phyloP scores from a whole-genome alignment of 306 rosid genomes.

The Pyrus bretschneideri region DNA sequence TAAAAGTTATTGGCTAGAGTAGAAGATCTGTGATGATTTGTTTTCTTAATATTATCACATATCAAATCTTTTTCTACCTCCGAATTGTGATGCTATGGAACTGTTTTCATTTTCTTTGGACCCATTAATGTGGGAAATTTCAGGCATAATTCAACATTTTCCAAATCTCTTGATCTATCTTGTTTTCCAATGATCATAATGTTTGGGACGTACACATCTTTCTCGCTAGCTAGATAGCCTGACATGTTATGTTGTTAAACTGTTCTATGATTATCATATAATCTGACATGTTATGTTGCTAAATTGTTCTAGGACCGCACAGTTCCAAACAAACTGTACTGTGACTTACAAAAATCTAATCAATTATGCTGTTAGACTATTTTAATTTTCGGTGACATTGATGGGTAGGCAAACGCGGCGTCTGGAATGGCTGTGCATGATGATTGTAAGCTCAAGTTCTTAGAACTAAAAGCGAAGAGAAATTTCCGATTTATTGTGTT shows the following conservation, averaged over 20 bases:
- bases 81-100: not conserved
- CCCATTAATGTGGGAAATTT: not conserved
- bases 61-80: not conserved
- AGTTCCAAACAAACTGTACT: not conserved
- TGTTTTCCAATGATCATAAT: not conserved
- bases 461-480: conserved; percentile 26
- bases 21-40: not conserved
- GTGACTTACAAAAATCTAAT: not conserved
- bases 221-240: too few relatives aligned
- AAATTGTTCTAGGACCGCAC: not conserved
- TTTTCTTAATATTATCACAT: not conserved
- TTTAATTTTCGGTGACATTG: not conserved
- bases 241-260: not conserved
- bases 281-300: not conserved
- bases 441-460: conserved; percentile 23
- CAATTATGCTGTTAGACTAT: not conserved
- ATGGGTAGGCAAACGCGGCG: conserved; percentile 12
- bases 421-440: conserved; percentile 27
- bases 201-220: not conserved
- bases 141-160: not conserved
- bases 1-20: not conserved
- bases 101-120: not conserved
- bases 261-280: not conserved
- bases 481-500: conserved; percentile 25
- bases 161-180: not conserved